A percentile compares a stretch with the other conserved stretches of the same genome.
Conservation (phyloP, 352 stramenopile species). For the Globisporangium spiculum region DNA sequence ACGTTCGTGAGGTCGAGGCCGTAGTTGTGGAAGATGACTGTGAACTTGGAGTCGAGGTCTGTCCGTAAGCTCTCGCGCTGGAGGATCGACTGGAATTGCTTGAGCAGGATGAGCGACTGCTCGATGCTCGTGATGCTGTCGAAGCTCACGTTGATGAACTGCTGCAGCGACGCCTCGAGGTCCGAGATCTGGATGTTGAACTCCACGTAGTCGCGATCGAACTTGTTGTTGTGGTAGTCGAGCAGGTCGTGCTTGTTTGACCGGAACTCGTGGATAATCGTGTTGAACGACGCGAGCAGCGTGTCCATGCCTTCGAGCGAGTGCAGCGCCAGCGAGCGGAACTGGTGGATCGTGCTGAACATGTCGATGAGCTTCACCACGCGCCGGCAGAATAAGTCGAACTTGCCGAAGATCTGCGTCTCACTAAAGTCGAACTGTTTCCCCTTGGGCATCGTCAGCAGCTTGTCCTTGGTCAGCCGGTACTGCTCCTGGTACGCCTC, state of each 20-base stretch:
- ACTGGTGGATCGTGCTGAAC: conserved; percentile 92
- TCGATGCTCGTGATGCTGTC: conserved; percentile 89
- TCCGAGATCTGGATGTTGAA: conserved; percentile 93
- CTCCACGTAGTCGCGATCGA: conserved; percentile 92
- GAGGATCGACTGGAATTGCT: conserved; percentile 87
- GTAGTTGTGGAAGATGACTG: conserved; percentile 91
- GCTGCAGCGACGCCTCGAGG: conserved; percentile 82
- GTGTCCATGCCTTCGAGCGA: conserved; percentile 90
- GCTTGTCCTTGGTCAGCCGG: conserved; percentile 84
- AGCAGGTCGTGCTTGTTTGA: conserved; percentile 82
- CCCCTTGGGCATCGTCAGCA: conserved; percentile 87
- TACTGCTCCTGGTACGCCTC: conserved; percentile 92
- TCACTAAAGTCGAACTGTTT: conserved; percentile 92
- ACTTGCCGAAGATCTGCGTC: conserved; percentile 90
- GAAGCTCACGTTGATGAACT: conserved; percentile 91
- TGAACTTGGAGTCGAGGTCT: conserved; percentile 89
- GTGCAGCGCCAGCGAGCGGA: conserved; percentile 83
- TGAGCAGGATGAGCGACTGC: conserved; percentile 78
- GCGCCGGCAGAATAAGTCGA: conserved; percentile 88
- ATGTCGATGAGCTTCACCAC: conserved; percentile 91
- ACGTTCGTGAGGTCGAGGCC: conserved; percentile 83
- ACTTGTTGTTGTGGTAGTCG: conserved; percentile 89
- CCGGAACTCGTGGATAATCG: conserved; percentile 80
- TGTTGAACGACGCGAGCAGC: conserved; percentile 73
- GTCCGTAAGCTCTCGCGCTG: conserved; percentile 79